Evolutionary conservation across 768 basidiomycete genomes (phyloP), one percentile per base, ranked within the genome.

Genomic region (Suillus placidus): DNA sequence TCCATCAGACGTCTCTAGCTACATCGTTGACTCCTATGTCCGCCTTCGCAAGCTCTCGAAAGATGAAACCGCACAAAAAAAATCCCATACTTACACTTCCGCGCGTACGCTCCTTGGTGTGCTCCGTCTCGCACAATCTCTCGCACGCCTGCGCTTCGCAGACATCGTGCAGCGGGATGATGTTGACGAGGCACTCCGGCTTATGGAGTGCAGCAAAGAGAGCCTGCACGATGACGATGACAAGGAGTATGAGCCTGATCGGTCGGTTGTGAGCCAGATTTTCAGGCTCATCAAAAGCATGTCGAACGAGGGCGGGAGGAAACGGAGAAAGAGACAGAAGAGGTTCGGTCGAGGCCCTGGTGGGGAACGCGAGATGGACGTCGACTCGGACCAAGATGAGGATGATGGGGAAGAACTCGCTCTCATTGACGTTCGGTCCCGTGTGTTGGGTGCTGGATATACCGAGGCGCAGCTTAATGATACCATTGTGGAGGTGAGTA

Each of bases 191-290:
- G 97, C 97, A 2, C 82, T 99, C 67, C 89, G 97, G 45, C 81
- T 99, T 67, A 99, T 99, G 96, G 94, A 95, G 66, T 94, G 93
- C 70, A 94, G 92, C 80, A 99, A 99, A 77, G 92, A 93, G 73
- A 94, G 90, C 72, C 80, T 99, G 70, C 83, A 88, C 63, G 93
- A 96, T 54, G 93, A 94, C 13, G 86, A 87, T 23, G 90, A 91
- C 51, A 83, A 84, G 52, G 90, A 88, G 40, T 79, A 80, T 35
- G 90, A 91, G 40, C 82, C 82, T 5, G 97, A 99, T 74, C 86
- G 87, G 69, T 94, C 95, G 26, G 83, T 85, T 60, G 83, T 88
- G 66, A 93, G 90, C 75, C 89, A 92, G 78, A 93, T 99, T 75
- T 96, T 91, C 80, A 84, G 95, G 40, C 83, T 98, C 69, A 91